Evolutionary conservation across 2,329 filamentous ascomycete genomes (phyloP), one percentile per base, ranked within the genome.

Genomic region (Hypoxylon rubiginosum): DNA sequence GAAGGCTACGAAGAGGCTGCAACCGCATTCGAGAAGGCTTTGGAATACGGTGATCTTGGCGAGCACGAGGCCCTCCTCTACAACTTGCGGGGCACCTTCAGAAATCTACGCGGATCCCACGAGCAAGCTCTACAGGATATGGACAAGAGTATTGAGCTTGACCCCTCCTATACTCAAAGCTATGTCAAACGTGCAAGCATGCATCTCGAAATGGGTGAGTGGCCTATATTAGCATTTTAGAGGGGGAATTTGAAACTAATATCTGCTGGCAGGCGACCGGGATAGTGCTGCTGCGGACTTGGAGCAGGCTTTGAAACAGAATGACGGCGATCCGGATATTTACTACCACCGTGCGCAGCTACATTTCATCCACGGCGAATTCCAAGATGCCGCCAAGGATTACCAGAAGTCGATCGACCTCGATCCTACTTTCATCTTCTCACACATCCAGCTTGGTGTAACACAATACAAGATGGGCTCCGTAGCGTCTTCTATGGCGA

Each of bases 391-490:
- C 4, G 94, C 96, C 65, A 97, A 97, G 84, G 96, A 99, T 83
- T 99, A 99, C 84, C 96, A 99, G 80, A 97, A 97, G 83, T 98
- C 96, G 2, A 99, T 99, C 76, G 96, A 99, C 75, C 88, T 99
- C 30, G 96, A 99, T 84, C 88, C 90, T 73, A 90, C 93, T 72
- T 99, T 99, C 82, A 99, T 99, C 83, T 99, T 97, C 87, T 98
- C 95, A 7, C 96, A 99, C 83, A 99, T 99, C 76, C 96, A 99
- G 82, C 92, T 99, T 46, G 96, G 96, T 79, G 96, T 99, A 56
- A 99, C 96, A 53, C 96, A 99, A 82, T 99, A 99, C 86, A 99
- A 99, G 90, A 97, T 98, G 92, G 96, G 96, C 72, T 97, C 93
- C 30, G 92, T 99, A 63, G 96, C 96, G 7, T 97, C 94, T 8